Evolutionary conservation across 2,329 filamentous ascomycete genomes (phyloP), one percentile per base, ranked within the genome.

Genomic region (Aspergillus sergii): DNA sequence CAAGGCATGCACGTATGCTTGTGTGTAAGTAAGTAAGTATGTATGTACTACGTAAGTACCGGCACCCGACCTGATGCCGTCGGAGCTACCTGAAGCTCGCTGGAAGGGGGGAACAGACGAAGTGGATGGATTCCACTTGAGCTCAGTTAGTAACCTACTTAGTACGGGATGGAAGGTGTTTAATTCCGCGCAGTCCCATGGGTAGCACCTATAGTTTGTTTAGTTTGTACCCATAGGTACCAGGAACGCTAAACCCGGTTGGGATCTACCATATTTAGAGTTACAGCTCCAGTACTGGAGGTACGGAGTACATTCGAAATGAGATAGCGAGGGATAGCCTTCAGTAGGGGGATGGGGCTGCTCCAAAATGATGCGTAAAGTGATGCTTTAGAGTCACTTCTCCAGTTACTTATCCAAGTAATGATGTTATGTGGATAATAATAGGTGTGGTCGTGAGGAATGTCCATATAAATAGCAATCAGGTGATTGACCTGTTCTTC

Each of bases 401-500:
- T 19, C 46, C 11, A 30, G 46, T 30, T 50, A 32, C 46, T 51
- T 28, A 30, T 51, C 14, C 14, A 28, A 32, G 46, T 51, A 51
- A 51, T 51, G 46, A 51, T 32, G 48, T 21, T 51, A 30, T 28
- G 48, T 51, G 10, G 48, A 51, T 51, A 32, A 51, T 34, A 51
- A 32, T 32, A 34, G 28, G 6, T 9, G 21, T 23, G n/a, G 43
- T 8, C 43, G 45, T 48, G 23, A 51, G 48, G 48, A 51, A 51
- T 51, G 48, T 34, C 48, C 48, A 32, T 51, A 51, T 51, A 32
- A 51, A 51, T 51, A 51, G 48, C 30, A 51, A 51, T 51, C 48
- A 51, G 48, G 48, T 51, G 48, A 51, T 51, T 32, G 48, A 19
- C 28, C 48, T 32, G 48, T 51, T 51, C 34, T 32, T 51, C 28